Percentiles rank a stretch among this genome's conserved stretches.
These are phyloP conservation scores for Metschnikowia peoriensis DNA, from an alignment of 805 yeast genomes.

Conservation along the genomic window DNA sequence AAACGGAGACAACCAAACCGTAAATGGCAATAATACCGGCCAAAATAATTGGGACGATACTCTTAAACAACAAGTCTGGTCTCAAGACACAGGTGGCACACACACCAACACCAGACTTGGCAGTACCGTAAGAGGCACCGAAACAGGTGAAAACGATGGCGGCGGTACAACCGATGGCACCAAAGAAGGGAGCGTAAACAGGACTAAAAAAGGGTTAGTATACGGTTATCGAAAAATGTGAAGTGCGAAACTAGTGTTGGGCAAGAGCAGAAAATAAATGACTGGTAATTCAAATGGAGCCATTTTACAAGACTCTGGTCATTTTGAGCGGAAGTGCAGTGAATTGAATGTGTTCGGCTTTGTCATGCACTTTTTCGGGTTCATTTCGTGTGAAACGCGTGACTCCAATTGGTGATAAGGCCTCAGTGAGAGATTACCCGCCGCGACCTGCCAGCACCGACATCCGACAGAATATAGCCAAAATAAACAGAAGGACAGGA, in stretches of 20 bases:
- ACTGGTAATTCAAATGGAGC: too few species aligned
- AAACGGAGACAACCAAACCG: conserved; percentile 94
- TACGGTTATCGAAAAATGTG: neutral
- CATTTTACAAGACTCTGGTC: too few species aligned
- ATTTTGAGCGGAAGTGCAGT: too few species aligned
- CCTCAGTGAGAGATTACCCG: neutral
- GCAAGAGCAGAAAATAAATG: too few species aligned
- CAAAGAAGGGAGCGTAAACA: conserved; percentile 78
- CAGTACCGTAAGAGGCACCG: conserved; percentile 99
- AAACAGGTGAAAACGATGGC: conserved; percentile 98
- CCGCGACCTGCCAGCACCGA: neutral
- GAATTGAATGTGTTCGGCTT: too few species aligned
- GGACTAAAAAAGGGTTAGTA: conserved; percentile 23
- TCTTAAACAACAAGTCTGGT: conserved; percentile 92
- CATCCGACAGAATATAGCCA: neutral
- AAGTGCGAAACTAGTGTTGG: too few species aligned
- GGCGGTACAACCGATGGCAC: conserved; percentile 98
- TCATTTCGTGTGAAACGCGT: neutral
- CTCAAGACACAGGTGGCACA: conserved; percentile 97
- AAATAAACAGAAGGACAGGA: too few species aligned
- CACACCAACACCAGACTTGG: conserved; percentile 98
- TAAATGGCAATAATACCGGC: conserved; percentile 99
- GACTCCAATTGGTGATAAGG: neutral
- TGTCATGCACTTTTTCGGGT: neutral
- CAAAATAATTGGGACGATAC: conserved; percentile 96